Conservation (phyloP, 306 rosid species). For the Dalbergia cultrata region DNA sequence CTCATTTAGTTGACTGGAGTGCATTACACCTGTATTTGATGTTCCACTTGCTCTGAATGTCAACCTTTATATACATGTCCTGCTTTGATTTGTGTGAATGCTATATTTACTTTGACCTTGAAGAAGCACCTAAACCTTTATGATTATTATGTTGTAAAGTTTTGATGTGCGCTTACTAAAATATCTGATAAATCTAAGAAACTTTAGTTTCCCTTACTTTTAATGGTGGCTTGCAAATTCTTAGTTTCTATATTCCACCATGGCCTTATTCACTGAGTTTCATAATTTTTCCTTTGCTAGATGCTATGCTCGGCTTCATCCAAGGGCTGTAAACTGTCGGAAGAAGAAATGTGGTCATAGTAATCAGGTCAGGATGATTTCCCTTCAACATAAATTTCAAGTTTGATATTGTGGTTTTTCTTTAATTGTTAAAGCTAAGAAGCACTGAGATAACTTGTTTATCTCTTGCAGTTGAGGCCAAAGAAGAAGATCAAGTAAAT, state of each 20-base stretch:
- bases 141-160: background rate
- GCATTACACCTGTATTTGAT: background rate
- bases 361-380: constrained; percentile 58
- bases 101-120: background rate
- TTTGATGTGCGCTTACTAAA: background rate
- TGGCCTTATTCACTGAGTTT: background rate
- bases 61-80: background rate
- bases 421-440: background rate
- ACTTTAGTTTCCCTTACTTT: background rate
- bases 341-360: constrained; percentile 81
- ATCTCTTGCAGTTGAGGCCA: constrained; percentile 75
- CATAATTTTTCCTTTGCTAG: constrained; percentile 40
- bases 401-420: background rate
- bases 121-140: background rate
- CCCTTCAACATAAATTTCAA: background rate
- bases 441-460: background rate
- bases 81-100: background rate
- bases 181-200: background rate
- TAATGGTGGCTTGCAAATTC: background rate
- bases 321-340: constrained; percentile 76
- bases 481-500: constrained; percentile 87
- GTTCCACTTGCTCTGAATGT: constrained; percentile 41
- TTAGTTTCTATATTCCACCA: background rate
- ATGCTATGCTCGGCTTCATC: constrained; percentile 79
- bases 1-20: background rate